A percentile compares a stretch with the other conserved stretches of the same genome.
Conservation (phyloP, 805 yeast genomes). For the Kockiozyma suomiensis region DNA sequence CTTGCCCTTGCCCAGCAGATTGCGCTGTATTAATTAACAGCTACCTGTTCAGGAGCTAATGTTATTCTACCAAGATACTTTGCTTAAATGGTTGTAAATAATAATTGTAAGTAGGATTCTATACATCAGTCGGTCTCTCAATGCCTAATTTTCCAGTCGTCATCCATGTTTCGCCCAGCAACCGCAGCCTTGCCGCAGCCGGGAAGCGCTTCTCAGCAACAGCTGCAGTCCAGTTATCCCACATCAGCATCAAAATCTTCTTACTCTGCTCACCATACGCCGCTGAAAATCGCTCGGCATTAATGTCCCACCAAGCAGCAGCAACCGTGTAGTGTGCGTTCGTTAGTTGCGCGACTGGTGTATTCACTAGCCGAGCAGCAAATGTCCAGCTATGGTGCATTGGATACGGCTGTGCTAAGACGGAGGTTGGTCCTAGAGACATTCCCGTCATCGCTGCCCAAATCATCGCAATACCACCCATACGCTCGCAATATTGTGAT, state of each 20-base stretch:
- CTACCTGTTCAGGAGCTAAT: too few relatives aligned
- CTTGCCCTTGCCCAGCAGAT: neutral
- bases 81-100: neutral
- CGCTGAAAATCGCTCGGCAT: constrained; percentile 57
- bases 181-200: constrained; percentile 74
- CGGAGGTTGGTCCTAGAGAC: constrained; percentile 36
- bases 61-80: too few relatives aligned
- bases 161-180: constrained; percentile 81
- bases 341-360: constrained; percentile 51
- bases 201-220: constrained; percentile 60
- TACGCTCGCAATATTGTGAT: constrained; percentile 75
- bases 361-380: constrained; percentile 71
- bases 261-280: constrained; percentile 70
- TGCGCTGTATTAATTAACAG: too few relatives aligned
- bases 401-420: constrained; percentile 56
- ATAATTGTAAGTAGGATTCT: neutral
- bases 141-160: constrained; percentile 51
- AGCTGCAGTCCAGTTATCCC: constrained; percentile 55
- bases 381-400: constrained; percentile 65
- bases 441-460: constrained; percentile 74
- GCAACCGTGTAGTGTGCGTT: constrained; percentile 72
- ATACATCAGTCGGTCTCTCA: constrained; percentile 50
- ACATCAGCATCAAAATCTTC: constrained; percentile 58
- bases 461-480: constrained; percentile 81
- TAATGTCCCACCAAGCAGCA: constrained; percentile 91